Percentiles rank a stretch among this genome's conserved stretches.
phyloP scores from a whole-genome alignment of 345 rosid genomes.

The Pseudoturritis turrita region DNA sequence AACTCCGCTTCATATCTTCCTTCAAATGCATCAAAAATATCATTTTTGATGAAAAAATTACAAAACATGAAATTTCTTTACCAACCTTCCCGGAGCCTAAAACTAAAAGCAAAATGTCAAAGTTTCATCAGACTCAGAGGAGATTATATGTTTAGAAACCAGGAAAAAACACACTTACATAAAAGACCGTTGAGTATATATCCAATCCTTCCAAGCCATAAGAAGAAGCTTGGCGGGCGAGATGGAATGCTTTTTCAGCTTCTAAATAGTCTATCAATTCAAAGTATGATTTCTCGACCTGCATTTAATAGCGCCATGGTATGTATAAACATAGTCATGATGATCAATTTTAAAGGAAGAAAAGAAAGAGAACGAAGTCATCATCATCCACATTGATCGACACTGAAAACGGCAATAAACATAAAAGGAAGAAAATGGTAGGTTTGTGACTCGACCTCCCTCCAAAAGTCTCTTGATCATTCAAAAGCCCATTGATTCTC shows the following conservation, averaged over 20 bases:
- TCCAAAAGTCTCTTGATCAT: constrained; percentile 2
- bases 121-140: background rate
- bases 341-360: background rate
- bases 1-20: constrained; percentile 97
- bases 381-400: constrained; percentile 14
- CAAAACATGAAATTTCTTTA: background rate
- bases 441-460: background rate
- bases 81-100: background rate
- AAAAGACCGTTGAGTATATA: constrained; percentile 91
- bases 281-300: constrained; percentile 92
- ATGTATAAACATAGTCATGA: constrained; percentile 5
- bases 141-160: background rate
- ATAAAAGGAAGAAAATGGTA: background rate
- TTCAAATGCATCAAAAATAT: constrained; percentile 74
- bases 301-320: constrained; percentile 23
- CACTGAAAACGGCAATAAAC: background rate
- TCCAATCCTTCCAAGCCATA: constrained; percentile 96
- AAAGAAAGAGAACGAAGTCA: background rate
- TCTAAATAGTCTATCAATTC: constrained; percentile 89
- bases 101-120: constrained; percentile 3
- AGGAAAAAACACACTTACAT: constrained; percentile 53
- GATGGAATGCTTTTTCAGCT: constrained; percentile 82
- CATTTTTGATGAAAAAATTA: too few relatives aligned
- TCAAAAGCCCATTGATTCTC: constrained; percentile 71
- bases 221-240: constrained; percentile 73